A percentile compares a stretch with the other conserved stretches of the same genome.
Conservation (phyloP, 2,329 filamentous ascomycete genomes). For the Harringtonia aguacate region DNA sequence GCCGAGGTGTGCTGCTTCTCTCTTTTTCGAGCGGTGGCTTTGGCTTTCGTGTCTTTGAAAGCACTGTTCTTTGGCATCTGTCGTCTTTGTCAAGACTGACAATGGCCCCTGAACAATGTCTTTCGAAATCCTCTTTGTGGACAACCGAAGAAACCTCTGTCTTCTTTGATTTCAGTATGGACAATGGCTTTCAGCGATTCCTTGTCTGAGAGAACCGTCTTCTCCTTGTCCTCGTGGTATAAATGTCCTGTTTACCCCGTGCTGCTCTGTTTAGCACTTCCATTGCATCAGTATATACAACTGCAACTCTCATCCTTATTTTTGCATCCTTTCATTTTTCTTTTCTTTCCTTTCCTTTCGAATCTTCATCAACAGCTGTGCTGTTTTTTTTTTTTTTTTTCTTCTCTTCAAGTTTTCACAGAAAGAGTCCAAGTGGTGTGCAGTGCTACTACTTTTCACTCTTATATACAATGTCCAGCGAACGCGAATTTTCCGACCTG, state of each 20-base stretch:
- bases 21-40: too few relatives aligned
- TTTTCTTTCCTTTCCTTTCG: neutral
- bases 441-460: too few relatives aligned
- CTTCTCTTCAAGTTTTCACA: neutral
- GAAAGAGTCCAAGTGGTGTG: neutral
- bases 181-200: neutral
- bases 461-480: too few relatives aligned
- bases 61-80: too few relatives aligned
- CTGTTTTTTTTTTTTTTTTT: slow-evolving; percentile 3
- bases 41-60: too few relatives aligned
- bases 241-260: too few relatives aligned
- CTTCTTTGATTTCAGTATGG: neutral
- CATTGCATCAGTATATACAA: too few relatives aligned
- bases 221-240: neutral
- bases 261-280: neutral
- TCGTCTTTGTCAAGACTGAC: too few relatives aligned
- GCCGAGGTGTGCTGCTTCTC: too few relatives aligned
- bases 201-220: neutral
- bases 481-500: neutral
- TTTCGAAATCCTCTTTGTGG: neutral
- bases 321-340: too few relatives aligned
- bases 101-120: neutral
- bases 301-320: too few relatives aligned
- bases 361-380: slow-evolving; percentile 7
- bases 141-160: neutral